Evolutionary conservation across 2,329 filamentous ascomycete species (phyloP).

Genomic region (Paraphaeosphaeria sporulosa): DNA sequence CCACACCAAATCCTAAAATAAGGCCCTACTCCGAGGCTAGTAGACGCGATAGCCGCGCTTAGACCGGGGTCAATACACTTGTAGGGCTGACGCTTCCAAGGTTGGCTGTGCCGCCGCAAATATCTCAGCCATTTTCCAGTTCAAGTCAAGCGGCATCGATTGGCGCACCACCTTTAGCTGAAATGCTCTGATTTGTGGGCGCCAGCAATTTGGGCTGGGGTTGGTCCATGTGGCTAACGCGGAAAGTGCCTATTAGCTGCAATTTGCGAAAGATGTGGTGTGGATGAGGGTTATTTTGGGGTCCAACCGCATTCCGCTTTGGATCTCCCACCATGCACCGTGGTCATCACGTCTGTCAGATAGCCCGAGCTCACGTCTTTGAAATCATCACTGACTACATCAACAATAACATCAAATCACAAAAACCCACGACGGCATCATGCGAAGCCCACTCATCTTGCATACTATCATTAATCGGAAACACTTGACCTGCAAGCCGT

Average conservation of each 20-base stretch:
- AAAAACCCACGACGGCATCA: neutral
- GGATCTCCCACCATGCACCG: neutral
- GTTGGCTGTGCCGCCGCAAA: conserved; percentile 13
- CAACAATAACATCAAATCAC: neutral
- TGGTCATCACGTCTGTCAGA: neutral
- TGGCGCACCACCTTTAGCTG: neutral
- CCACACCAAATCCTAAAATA: conserved; percentile 19
- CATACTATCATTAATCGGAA: neutral
- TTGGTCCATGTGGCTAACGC: neutral
- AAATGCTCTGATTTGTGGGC: neutral
- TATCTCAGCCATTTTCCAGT: conserved; percentile 18
- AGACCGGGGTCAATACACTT: neutral
- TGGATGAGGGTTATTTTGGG: conserved; percentile 20
- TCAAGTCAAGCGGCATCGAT: neutral
- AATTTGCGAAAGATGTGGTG: conserved; percentile 9
- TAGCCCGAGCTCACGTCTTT: neutral
- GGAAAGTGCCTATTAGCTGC: conserved; percentile 9
- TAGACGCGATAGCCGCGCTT: conserved; percentile 21
- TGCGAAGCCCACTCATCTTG: no score
- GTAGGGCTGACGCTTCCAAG: conserved; percentile 15
- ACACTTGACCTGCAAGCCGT: neutral
- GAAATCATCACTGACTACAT: neutral
- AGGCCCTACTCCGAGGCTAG: conserved; percentile 1
- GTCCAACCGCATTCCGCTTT: neutral
- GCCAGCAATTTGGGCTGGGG: neutral